phyloP scores from a whole-genome alignment of 306 rosid species.

The Argentina anserina region DNA sequence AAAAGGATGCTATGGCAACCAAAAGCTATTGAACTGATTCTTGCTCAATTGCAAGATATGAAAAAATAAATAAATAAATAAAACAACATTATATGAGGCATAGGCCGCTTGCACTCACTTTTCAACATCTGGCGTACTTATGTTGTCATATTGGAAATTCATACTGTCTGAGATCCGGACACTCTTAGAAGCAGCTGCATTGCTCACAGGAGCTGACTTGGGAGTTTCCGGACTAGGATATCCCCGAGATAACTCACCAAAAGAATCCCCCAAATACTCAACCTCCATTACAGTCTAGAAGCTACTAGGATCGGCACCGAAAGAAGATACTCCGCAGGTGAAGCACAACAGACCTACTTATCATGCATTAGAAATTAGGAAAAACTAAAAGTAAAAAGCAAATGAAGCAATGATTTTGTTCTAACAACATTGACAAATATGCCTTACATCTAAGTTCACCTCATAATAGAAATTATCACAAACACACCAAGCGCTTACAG shows the following conservation, averaged over 20 bases:
- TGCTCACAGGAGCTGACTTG: neutral
- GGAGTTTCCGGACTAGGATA: constrained; percentile 13
- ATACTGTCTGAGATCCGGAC: constrained; percentile 1
- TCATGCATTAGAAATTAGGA: no score
- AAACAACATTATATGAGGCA: neutral
- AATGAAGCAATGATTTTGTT: neutral
- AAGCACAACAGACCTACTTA: no score
- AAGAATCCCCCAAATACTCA: constrained; percentile 1
- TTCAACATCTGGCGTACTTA: neutral
- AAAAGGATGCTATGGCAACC: neutral
- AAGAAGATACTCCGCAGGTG: no score
- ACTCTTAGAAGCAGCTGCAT: constrained; percentile 18
- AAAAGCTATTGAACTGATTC: neutral
- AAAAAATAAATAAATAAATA: no score
- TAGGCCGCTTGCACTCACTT: constrained; percentile 5
- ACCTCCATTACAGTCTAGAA: constrained; percentile 16
- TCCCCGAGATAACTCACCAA: neutral
- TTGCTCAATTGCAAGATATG: neutral
- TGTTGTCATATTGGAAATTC: neutral
- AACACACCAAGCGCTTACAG: neutral
- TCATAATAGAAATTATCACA: neutral
- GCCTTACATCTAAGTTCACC: neutral
- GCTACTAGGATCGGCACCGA: neutral
- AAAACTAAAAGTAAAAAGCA: neutral
- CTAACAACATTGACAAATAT: neutral